These are phyloP conservation scores for Thelonectria rubi DNA, from an alignment of 2,329 filamentous ascomycete species.

Conservation along the genomic window DNA sequence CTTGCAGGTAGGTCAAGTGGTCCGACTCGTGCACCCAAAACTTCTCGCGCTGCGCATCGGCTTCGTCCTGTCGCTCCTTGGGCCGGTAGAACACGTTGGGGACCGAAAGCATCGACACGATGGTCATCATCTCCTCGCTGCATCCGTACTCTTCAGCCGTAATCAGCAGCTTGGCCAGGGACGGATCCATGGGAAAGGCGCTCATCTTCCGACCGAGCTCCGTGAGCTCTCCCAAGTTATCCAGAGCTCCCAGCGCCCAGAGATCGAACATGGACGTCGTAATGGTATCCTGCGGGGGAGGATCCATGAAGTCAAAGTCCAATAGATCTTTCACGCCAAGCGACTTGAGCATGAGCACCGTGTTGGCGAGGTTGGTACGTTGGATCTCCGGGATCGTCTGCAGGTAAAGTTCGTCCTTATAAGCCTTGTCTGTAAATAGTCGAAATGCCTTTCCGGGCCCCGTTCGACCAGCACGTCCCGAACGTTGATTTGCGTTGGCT, in stretches of 20 bases:
- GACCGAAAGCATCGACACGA: conserved; percentile 97
- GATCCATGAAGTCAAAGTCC: conserved; percentile 99
- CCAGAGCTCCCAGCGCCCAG: conserved; percentile 92
- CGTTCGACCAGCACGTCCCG: conserved; percentile 91
- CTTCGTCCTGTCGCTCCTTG: conserved; percentile 96
- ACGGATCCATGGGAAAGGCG: conserved; percentile 97
- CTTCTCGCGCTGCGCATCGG: conserved; percentile 93
- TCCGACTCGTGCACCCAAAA: conserved; percentile 99
- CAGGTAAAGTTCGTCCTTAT: conserved; percentile 94
- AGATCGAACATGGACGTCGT: conserved; percentile 97
- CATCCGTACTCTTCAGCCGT: conserved; percentile 90
- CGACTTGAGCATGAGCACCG: conserved; percentile 91
- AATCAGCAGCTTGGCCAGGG: conserved; percentile 92
- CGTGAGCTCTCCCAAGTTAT: conserved; percentile 93
- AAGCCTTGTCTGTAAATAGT: conserved; percentile 92
- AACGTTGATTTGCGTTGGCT: conserved; percentile 92
- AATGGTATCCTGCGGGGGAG: conserved; percentile 96
- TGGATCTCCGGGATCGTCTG: conserved; percentile 98
- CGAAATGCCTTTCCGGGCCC: conserved; percentile 96
- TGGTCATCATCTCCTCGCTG: conserved; percentile 97
- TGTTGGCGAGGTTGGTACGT: conserved; percentile 94
- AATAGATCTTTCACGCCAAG: conserved; percentile 92
- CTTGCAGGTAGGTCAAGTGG: conserved; percentile 93
- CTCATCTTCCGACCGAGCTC: conserved; percentile 92
- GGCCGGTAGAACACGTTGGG: conserved; percentile 97